Conservation (phyloP, 1,284 basidiomycete species). For the Psilocybe mexicana region DNA sequence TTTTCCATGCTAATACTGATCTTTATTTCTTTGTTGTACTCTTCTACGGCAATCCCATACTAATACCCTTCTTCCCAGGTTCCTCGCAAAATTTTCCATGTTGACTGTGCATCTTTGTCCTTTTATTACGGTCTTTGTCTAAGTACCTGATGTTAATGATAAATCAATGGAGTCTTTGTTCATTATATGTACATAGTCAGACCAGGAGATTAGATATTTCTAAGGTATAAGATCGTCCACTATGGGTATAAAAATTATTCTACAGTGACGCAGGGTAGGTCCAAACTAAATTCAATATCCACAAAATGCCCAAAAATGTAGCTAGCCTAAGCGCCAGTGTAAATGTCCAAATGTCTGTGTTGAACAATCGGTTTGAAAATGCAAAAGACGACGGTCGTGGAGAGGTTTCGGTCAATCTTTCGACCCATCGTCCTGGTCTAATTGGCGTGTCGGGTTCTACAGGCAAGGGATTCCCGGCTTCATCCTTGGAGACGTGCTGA, state of each 20-base stretch:
- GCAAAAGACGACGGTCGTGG: slow-evolving; percentile 30
- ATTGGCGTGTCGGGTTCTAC: slow-evolving; percentile 36
- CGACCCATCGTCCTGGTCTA: slow-evolving; percentile 52
- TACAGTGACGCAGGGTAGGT: slow-evolving; percentile 32
- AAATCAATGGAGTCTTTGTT: no score
- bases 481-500: slow-evolving; percentile 20
- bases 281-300: slow-evolving; percentile 61
- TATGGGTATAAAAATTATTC: not conserved
- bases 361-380: slow-evolving; percentile 26
- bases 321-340: slow-evolving; percentile 37
- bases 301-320: slow-evolving; percentile 45
- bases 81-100: not conserved
- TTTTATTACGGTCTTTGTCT: not conserved
- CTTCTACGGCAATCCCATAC: slow-evolving; percentile 2
- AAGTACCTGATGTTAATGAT: no score
- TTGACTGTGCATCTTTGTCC: not conserved
- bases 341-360: slow-evolving; percentile 17
- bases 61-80: slow-evolving; percentile 1
- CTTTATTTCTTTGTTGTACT: slow-evolving; percentile 13
- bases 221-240: not conserved
- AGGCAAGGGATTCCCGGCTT: slow-evolving; percentile 18
- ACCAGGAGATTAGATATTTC: not conserved
- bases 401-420: slow-evolving; percentile 48
- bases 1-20: slow-evolving; percentile 86
- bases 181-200: no score